phyloP scores from a whole-genome alignment of 2,329 filamentous ascomycete genomes.

The Zymoseptoria brevis region DNA sequence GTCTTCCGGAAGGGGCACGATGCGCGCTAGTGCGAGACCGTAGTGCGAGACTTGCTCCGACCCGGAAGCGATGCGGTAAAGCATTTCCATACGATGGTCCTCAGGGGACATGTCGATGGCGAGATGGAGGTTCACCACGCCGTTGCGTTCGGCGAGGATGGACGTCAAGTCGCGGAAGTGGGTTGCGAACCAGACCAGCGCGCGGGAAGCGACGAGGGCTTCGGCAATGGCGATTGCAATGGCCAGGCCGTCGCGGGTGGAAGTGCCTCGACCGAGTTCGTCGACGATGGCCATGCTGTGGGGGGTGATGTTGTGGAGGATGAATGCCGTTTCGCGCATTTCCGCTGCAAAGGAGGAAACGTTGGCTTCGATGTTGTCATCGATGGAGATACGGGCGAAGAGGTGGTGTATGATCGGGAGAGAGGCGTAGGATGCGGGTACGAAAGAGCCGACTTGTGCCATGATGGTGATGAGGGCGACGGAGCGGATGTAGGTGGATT shows the following conservation, averaged over 20 bases:
- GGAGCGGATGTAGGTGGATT: constrained; percentile 87
- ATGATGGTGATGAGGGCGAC: constrained; percentile 81
- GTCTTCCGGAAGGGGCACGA: constrained; percentile 61
- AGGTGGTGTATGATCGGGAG: constrained; percentile 75
- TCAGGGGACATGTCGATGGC: constrained; percentile 51
- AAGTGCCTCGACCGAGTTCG: constrained; percentile 85
- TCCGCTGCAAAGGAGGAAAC: constrained; percentile 89
- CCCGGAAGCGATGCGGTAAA: constrained; percentile 74
- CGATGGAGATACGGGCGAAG: constrained; percentile 78
- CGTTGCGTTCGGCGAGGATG: constrained; percentile 65
- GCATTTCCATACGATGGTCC: constrained; percentile 68
- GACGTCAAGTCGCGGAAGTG: constrained; percentile 79
- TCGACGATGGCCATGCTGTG: constrained; percentile 66
- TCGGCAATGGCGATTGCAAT: constrained; percentile 89
- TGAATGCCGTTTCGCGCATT: constrained; percentile 94
- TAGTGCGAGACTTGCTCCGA: constrained; percentile 66
- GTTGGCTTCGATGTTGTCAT: constrained; percentile 83
- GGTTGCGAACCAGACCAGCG: constrained; percentile 85
- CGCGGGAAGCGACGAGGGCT: constrained; percentile 67
- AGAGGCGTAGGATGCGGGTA: constrained; percentile 75
- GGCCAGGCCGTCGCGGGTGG: constrained; percentile 76
- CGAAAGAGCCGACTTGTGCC: constrained; percentile 87
- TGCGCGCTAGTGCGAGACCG: constrained; percentile 70
- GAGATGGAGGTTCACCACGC: constrained; percentile 77
- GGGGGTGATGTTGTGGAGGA: constrained; percentile 71